Conservation (phyloP, 78 protist species). For the Diacronema lutheri region DNA sequence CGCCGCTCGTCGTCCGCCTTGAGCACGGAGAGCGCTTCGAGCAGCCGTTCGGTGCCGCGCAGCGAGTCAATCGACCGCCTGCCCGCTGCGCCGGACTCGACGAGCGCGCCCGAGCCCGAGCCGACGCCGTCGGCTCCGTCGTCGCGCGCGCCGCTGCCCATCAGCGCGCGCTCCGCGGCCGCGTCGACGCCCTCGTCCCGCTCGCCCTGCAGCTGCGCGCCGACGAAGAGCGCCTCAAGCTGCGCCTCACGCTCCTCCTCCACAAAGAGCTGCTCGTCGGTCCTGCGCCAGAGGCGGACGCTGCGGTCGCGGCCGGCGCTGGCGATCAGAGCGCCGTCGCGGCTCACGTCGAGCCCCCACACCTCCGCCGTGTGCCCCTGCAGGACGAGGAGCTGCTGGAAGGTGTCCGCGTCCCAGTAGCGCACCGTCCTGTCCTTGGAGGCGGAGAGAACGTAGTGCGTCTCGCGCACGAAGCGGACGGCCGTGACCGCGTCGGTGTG, state of each 20-base stretch:
- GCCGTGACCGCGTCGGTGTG: conserved; percentile 57
- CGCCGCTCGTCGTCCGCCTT: background rate
- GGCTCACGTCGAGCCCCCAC: background rate
- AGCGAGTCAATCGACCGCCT: conserved; percentile 55
- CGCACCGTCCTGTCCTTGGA: conserved; percentile 38
- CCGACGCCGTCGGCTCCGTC: background rate
- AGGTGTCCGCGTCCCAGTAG: conserved; percentile 45
- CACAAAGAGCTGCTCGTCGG: conserved; percentile 76
- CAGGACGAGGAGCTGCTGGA: conserved; percentile 64
- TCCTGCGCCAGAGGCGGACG: conserved; percentile 74
- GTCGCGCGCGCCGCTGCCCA: conserved; percentile 5
- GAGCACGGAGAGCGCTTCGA: conserved; percentile 66
- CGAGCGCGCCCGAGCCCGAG: background rate
- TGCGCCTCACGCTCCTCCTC: conserved; percentile 73
- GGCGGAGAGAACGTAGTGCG: conserved; percentile 85
- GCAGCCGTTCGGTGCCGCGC: conserved; percentile 62
- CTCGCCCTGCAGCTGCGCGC: background rate
- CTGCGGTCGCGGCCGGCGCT: conserved; percentile 75
- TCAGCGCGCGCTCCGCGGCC: conserved; percentile 23
- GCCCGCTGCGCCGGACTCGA: conserved; percentile 46
- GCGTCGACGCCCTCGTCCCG: conserved; percentile 2
- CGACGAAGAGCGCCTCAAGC: conserved; percentile 55
- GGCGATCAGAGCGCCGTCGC: background rate
- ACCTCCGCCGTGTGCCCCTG: conserved; percentile 75
- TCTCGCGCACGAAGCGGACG: conserved; percentile 73